Evolutionary conservation across 495 filamentous ascomycete species (phyloP), one percentile per base, ranked within the genome.

Genomic region (Oleoguttula mirabilis): DNA sequence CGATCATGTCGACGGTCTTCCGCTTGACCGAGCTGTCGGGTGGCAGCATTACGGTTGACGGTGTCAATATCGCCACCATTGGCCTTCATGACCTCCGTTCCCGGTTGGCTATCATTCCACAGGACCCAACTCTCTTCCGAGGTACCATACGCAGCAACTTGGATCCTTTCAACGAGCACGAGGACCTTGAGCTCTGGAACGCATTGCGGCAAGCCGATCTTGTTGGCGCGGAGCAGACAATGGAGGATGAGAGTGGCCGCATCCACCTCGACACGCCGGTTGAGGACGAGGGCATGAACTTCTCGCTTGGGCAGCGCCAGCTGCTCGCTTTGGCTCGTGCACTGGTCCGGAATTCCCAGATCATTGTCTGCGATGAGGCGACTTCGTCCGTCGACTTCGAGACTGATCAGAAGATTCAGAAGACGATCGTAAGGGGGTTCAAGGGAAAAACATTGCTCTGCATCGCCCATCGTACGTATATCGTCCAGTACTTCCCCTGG

Each of bases 341-440:
- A 0, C 73, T 95, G 2, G 88, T 95, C 0, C 75, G 90, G 22
- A 74, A 80, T 21, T 79, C 78, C 0, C 82, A 82, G 51, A 94
- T 95, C 62, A 94, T 95, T 52, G 78, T 98, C 36, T 94, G 86
- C 61, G 88, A 98, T 65, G 90, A 95, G 62, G 88, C 90, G 0
- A 98, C 88, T 0, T 84, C 77, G 3, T 81, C 75, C 3, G 87
- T 98, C 4, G 88, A 98, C 61, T 88, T 95, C 64, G 88, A 94
- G 59, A 98, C 90, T 10, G 88, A 98, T 50, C 76, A 83, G 62
- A 88, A 87, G 70, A 94, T 98, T 60, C 90, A 98, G 65, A 65
- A 66, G 32, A 93, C 88, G 4, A 95, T 98, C 61, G 79, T 82
- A 1, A 70, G 73, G 12, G 90, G 80, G 0, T 98, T 98, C 64